Evolutionary conservation across 495 filamentous ascomycete species (phyloP), one percentile per base, ranked within the genome.

Genomic region (Lasiosphaeria ovina): DNA sequence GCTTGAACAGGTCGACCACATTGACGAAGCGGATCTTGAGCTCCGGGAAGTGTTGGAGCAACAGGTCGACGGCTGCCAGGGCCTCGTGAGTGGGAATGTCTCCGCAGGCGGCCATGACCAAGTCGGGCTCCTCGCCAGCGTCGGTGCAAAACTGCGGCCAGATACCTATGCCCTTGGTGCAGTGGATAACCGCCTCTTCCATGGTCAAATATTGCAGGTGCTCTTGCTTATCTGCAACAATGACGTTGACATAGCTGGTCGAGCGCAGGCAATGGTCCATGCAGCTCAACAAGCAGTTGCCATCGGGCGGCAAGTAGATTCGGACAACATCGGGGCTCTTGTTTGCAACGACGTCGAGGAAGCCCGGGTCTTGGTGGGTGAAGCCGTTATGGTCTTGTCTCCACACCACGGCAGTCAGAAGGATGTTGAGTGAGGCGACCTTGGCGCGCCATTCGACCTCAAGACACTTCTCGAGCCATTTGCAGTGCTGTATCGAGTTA

Each of bases 321-420:
- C 88, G 85, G 44, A 89, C 87, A 3, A 91, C 86, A 60, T 89
- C 84, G 12, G 88, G 87, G 69, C 79, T 83, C 73, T 90, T 91
- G 76, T 91, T 91, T 60, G 83, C 84, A 3, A 90, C 81, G 2
- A 90, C 85, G 64, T 89, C 87, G 14, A 90, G 79, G 81, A 90
- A 91, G 17, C 88, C 87, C 0, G 87, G 87, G 61, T 91, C 88
- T 69, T 91, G 88, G 71, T 91, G 88, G 0, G 87, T 91, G 68
- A 91, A 91, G 52, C 87, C 88, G 65, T 90, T 90, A 77, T 91
- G 88, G 68, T 91, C 88, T 72, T 91, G 88, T 63, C 88, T 72
- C 88, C 88, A 89, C 53, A 90, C 88, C 2, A 88, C 88, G 1
- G 86, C 83, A 0, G 87, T 91, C 35, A 90, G 79, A 11, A 91